Evolutionary conservation across 441 rosid genomes (phyloP), one percentile per base, ranked within the genome.

Genomic region (Lepidium campestre): DNA sequence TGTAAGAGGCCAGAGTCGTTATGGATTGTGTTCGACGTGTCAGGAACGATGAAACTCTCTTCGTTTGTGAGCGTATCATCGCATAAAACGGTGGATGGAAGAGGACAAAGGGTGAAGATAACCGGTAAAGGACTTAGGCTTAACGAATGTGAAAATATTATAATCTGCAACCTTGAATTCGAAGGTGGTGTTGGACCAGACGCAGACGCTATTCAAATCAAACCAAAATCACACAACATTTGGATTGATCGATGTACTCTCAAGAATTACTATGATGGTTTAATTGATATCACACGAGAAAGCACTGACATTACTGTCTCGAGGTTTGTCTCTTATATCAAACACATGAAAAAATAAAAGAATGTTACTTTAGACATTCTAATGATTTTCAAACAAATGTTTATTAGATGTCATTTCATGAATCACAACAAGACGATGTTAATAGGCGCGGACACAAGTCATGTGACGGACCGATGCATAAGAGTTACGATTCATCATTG

Each of bases 211-310:
- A 89, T 94, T 79, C 98, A 94, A 76, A 88, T 91, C 54, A 89
- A 91, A 65, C 98, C 98, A 1, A 86, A 91, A 31, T 85, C 98
- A 4, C 82, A 74, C 72, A 88, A 83, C 68, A 84, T 91, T 61
- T 94, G 99, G 96, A 86, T 91, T 22, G 98, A 91, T 65, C 82
- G 96, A 2, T 91, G 98, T 78, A 91, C 85, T 78, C 94, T 94
- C 61, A 75, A 85, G 68, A 87, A 86, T 79, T 91, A 80, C 64
- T 79, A 86, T 39, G 99, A 91, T 73, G 98, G 96, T 10, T 78
- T 94, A 69, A 91, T 94, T 40, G 99, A 94, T 78, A 86, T 94
- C 74, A 94, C 97, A 17, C 79, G 94, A 62, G 91, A 78, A 69
- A 94, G 98, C 82, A 94, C 99, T 0, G 91, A 94, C 57, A 82